A percentile compares a stretch with the other conserved stretches of the same genome.
These are phyloP conservation scores for Cytospora paraplurivora DNA, from an alignment of 2,329 filamentous ascomycete genomes.

Conservation along the genomic window DNA sequence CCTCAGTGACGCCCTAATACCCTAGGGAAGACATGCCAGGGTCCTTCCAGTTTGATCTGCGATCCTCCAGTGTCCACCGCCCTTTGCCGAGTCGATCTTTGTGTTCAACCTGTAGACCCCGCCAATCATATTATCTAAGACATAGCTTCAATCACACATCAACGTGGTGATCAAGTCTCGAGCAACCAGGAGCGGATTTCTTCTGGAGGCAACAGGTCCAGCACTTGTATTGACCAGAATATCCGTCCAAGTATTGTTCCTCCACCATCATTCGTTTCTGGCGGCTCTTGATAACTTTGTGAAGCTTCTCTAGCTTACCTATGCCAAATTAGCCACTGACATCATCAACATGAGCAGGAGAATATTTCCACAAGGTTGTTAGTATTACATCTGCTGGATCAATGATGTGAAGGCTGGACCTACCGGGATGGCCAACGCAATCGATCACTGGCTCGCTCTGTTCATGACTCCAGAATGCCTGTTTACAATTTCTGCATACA, in stretches of 20 bases:
- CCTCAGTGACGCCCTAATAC: too few species aligned
- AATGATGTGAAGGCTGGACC: background rate
- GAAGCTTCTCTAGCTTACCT: background rate
- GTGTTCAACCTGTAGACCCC: background rate
- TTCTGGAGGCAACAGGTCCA: conserved; percentile 9
- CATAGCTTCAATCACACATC: background rate
- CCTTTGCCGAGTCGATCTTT: background rate
- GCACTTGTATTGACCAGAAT: background rate
- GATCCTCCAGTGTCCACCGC: too few species aligned
- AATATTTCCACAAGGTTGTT: background rate
- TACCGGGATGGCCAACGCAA: background rate
- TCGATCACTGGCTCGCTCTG: background rate
- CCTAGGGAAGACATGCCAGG: too few species aligned
- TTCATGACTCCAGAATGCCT: background rate
- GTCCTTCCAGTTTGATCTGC: too few species aligned
- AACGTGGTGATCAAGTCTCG: background rate
- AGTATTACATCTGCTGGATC: background rate
- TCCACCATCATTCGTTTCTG: background rate
- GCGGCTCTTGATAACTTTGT: background rate
- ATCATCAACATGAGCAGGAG: too few species aligned
- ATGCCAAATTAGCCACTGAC: background rate
- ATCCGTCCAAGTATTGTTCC: background rate
- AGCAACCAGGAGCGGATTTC: background rate
- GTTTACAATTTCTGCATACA: conserved; percentile 4
- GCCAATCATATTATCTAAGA: background rate